Evolutionary conservation across 2,329 filamentous ascomycete genomes (phyloP).

Genomic region (Clarireedia homoeocarpa): DNA sequence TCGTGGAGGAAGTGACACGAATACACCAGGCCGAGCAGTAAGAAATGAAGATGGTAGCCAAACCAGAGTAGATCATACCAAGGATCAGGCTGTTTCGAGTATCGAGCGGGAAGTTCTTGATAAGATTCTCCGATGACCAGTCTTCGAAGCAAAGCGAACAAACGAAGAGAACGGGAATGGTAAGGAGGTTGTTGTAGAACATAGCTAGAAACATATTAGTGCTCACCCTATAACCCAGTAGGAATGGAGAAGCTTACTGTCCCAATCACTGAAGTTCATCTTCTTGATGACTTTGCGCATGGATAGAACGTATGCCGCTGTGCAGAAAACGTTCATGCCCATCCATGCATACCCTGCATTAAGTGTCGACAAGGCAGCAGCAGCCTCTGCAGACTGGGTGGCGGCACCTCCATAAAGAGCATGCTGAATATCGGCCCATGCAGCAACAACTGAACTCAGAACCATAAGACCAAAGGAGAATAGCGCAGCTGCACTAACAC

Average conservation of each 20-base stretch:
- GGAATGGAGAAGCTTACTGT: slow-evolving; percentile 60
- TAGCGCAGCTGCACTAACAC: slow-evolving; percentile 76
- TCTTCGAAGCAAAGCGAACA: slow-evolving; percentile 80
- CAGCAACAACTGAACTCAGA: slow-evolving; percentile 84
- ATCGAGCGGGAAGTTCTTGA: slow-evolving; percentile 80
- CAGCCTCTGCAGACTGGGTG: slow-evolving; percentile 44
- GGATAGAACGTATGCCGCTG: slow-evolving; percentile 76
- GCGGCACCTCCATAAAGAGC: slow-evolving; percentile 49
- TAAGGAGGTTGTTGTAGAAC: slow-evolving; percentile 99
- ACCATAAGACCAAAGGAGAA: slow-evolving; percentile 97
- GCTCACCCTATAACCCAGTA: neutral
- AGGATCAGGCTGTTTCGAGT: slow-evolving; percentile 71
- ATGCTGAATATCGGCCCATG: slow-evolving; percentile 93
- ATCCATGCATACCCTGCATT: slow-evolving; percentile 98
- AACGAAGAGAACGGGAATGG: slow-evolving; percentile 81
- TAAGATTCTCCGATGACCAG: slow-evolving; percentile 81
- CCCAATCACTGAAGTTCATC: slow-evolving; percentile 99
- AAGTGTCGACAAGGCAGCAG: slow-evolving; percentile 74
- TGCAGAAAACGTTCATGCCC: slow-evolving; percentile 93
- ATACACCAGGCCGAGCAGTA: slow-evolving; percentile 99
- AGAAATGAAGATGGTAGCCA: slow-evolving; percentile 96
- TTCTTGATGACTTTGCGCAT: slow-evolving; percentile 99
- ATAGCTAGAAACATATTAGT: slow-evolving; percentile 58
- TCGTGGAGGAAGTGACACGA: slow-evolving; percentile 92
- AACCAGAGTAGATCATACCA: slow-evolving; percentile 89